phyloP scores from a whole-genome alignment of 169 alveolate species.

The Amoebophrya sp. region DNA sequence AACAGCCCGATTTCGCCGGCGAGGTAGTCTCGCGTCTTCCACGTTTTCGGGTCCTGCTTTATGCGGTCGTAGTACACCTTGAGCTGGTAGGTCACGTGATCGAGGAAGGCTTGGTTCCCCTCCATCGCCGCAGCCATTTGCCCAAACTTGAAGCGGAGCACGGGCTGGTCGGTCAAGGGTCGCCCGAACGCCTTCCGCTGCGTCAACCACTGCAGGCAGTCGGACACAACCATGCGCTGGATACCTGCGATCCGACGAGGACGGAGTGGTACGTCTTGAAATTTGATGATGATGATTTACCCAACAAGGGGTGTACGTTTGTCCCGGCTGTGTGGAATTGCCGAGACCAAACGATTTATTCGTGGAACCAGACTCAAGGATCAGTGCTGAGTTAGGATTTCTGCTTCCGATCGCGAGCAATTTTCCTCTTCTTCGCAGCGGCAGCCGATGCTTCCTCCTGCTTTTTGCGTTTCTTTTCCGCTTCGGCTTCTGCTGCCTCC shows the following conservation, averaged over 20 bases:
- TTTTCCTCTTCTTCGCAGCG: too few species aligned
- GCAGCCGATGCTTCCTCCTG: too few species aligned
- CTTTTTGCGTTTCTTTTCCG: too few species aligned
- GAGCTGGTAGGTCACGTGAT: constrained; percentile 22
- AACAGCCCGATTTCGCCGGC: constrained; percentile 20
- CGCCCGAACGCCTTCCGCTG: constrained; percentile 26
- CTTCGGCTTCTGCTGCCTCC: too few species aligned
- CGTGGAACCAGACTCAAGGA: too few species aligned
- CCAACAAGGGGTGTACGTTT: too few species aligned
- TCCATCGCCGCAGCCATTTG: constrained; percentile 18
- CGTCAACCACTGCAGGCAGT: constrained; percentile 17
- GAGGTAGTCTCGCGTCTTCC: constrained; percentile 5
- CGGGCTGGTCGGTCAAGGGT: constrained; percentile 28
- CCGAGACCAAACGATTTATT: too few species aligned
- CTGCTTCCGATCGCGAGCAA: too few species aligned
- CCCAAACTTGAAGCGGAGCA: constrained; percentile 18
- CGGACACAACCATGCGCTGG: constrained; percentile 3
- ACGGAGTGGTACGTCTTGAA: too few species aligned
- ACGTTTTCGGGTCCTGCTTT: neutral
- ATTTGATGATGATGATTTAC: too few species aligned
- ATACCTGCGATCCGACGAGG: neutral
- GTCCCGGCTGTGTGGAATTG: too few species aligned
- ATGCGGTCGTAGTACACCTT: neutral
- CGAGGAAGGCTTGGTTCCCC: neutral
- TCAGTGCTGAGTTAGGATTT: too few species aligned